Base-by-base conservation (phyloP, 2,329 filamentous ascomycete species). In the Cladosporium halotolerans region DNA sequence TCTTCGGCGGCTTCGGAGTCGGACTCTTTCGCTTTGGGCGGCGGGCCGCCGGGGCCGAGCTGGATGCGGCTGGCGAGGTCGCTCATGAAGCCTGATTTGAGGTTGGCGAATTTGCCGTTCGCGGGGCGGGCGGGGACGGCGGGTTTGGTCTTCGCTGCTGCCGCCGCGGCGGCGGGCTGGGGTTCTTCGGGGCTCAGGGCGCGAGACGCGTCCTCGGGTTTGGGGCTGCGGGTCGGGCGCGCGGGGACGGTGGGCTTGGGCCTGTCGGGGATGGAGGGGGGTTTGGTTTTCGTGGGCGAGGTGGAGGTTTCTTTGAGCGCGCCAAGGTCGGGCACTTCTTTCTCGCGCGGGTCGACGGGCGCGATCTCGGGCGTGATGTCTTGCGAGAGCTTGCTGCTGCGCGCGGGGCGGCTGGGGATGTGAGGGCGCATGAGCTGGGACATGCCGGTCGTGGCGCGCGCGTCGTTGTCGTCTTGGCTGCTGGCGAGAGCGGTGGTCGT, bases 1-100 rank as follows among this genome's bases (percentile, higher is more conserved):
- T 81, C 82, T 2, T 73, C 70, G 23, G 23, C 23, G 44, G 81
- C 79, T 49, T 83, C 77, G 11, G 76, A 73, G 9, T 73, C 68
- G 39, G 78, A 73, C 59, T 91, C 85, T 64, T 88, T 85, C 60
- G 88, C 86, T 74, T 89, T 91, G 2, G 62, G 57, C 1, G 84
- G 81, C 43, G 64, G 63, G 9, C 79, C 82, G 61, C 88, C 84
- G n/a, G 91, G 92, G 1, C 93, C 93, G 34, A 95, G 73, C 66
- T 89, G 85, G 28, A 99, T 76, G 45, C 90, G 86, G 63, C 89
- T 91, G 70, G 97, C 96, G 40, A 99, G 75, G 65, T 97, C 92
- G 42, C 84, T 90, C 79, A 99, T 83, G 70, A 99, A 97, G 3
- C 88, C 89, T 36, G 88, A 88, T 71, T 95, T 90, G 32, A 99